phyloP scores from a whole-genome alignment of 192 early-diverging fungal genomes.

The Gamsiella multidivaricata region DNA sequence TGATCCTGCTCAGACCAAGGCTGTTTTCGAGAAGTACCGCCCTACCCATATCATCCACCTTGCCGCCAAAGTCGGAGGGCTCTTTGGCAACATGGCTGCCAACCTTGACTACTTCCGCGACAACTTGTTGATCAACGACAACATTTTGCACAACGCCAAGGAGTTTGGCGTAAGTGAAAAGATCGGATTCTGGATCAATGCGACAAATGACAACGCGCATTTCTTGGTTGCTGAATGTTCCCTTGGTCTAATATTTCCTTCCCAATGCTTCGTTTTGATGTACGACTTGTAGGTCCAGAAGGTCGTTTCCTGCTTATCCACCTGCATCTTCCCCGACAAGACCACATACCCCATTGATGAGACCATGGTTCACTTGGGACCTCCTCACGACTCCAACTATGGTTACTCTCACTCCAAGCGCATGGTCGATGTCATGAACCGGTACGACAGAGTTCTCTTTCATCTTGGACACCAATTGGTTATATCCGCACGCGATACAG shows the following conservation, averaged over 20 bases:
- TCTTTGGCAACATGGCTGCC: conserved; percentile 85
- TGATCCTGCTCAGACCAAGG: conserved; percentile 67
- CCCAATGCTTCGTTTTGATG: too few relatives aligned
- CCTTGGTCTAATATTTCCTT: too few relatives aligned
- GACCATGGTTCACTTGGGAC: conserved; percentile 85
- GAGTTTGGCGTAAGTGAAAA: conserved; percentile 62
- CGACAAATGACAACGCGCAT: background rate
- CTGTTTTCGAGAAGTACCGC: conserved; percentile 79
- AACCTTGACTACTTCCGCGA: conserved; percentile 82
- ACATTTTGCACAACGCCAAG: conserved; percentile 72
- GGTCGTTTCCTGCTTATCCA: conserved; percentile 87
- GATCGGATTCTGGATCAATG: too few relatives aligned
- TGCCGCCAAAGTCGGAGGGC: conserved; percentile 77
- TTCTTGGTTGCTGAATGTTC: background rate
- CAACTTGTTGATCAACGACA: conserved; percentile 85
- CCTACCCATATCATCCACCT: conserved; percentile 87
- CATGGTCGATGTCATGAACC: conserved; percentile 86
- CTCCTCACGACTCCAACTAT: conserved; percentile 84
- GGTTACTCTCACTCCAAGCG: conserved; percentile 87
- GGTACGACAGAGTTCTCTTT: conserved; percentile 60
- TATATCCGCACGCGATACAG: background rate
- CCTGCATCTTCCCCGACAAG: conserved; percentile 88
- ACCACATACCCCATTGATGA: conserved; percentile 88
- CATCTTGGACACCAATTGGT: background rate
- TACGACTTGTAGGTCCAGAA: conserved; percentile 69